These are phyloP conservation scores for Reticulascus tulasneorum DNA, from an alignment of 2,329 filamentous ascomycete genomes.

Conservation along the genomic window DNA sequence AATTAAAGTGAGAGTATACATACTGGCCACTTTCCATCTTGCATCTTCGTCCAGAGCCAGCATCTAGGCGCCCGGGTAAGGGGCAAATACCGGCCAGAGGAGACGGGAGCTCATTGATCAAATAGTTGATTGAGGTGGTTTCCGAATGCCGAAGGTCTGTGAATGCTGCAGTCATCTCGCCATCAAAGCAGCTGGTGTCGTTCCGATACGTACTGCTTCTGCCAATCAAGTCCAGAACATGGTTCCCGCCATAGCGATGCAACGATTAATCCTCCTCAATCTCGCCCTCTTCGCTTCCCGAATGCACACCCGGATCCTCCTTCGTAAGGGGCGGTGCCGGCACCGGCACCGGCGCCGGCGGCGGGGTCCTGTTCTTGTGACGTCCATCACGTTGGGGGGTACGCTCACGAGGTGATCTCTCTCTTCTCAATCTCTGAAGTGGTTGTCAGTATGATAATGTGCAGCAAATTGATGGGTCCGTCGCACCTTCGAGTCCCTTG, in stretches of 20 bases:
- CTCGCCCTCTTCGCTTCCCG: slow-evolving; percentile 95
- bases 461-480: background rate
- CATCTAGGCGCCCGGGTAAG: background rate
- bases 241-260: background rate
- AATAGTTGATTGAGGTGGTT: background rate
- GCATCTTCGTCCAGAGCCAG: background rate
- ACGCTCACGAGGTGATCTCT: slow-evolving; percentile 56
- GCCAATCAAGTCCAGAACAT: too few species aligned
- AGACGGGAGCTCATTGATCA: background rate
- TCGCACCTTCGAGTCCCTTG: slow-evolving; percentile 64
- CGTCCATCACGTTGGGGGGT: slow-evolving; percentile 55
- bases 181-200: slow-evolving; percentile 19
- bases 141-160: too few species aligned
- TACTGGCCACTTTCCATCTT: slow-evolving; percentile 5
- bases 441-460: slow-evolving; percentile 21
- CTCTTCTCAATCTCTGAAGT: slow-evolving; percentile 52
- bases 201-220: slow-evolving; percentile 33
- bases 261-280: slow-evolving; percentile 74
- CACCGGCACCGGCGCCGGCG: slow-evolving; percentile 23
- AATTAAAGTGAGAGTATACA: slow-evolving; percentile 10
- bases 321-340: slow-evolving; percentile 21
- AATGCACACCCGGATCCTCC: slow-evolving; percentile 64
- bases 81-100: background rate
- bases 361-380: slow-evolving; percentile 55
- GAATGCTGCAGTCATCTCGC: slow-evolving; percentile 12